Evolutionary conservation across 768 basidiomycete genomes (phyloP), one percentile per base, ranked within the genome.

Genomic region (Hygrocybe punicea): DNA sequence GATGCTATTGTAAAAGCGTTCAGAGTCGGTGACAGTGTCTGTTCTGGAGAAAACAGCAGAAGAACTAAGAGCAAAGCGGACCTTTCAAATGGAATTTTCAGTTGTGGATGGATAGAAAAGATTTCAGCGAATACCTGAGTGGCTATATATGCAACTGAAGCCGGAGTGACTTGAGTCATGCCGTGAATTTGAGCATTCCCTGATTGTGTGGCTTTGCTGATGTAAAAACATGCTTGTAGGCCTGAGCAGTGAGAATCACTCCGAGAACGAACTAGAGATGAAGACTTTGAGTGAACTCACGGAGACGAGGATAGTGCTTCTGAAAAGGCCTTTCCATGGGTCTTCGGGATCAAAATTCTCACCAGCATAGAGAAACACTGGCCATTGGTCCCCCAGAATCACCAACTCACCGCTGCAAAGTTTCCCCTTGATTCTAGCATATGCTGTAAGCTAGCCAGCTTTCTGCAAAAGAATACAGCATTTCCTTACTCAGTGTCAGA

Each of bases 221-320:
- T 2, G 60, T 71, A 40, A 71, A 71, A n/a, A 71, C 56, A 50
- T 69, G 63, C 42, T 63, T 69, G 16, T 47, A 68, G 1, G 64
- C 67, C 69, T 70, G 23, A 19, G n/a, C n/a, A n/a, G n/a, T n/a
- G n/a, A n/a, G n/a, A n/a, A n/a, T n/a, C n/a, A n/a, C n/a, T n/a
- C n/a, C n/a, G n/a, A n/a, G n/a, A n/a, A n/a, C n/a, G n/a, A n/a
- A n/a, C n/a, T n/a, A n/a, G n/a, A 24, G 23, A 6, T 10, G 24
- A 24, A 36, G 19, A n/a, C n/a, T 4, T n/a, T 17, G 33, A 42
- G 10, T 11, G 19, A 45, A 53, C 60, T 37, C 48, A 68, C 67
- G 40, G 44, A 60, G 6, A 70, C 60, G 1, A 71, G 60, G 5
- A 67, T 25, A 1, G 35, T 4, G 37, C 66, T 65, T 24, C 58